Evolutionary conservation across 2,329 filamentous ascomycete species (phyloP), one percentile per base, ranked within the genome.

Genomic region (Sporothrix globosa): DNA sequence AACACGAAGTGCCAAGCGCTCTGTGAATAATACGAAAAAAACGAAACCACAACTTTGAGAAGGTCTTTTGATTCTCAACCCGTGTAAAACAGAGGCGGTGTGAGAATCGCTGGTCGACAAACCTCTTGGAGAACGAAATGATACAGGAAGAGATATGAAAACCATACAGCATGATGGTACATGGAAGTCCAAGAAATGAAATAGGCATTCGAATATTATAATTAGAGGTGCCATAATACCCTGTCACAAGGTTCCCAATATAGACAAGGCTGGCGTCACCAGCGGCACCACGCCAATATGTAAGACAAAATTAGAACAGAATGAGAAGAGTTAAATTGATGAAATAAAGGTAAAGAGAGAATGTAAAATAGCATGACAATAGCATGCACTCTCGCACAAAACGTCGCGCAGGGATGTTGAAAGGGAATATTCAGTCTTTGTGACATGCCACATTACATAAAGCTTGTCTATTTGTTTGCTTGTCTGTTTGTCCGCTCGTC

Each of bases 191-290:
- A 48, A 61, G n/a, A 21, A 63, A 17, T 44, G 41, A 13, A 44
- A 44, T 4, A 44, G 41, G 3, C 27, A 44, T 17, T 44, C 41
- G 41, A 60, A 21, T 21, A 60, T 21, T 3, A 5, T 34, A 41
- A 60, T n/a, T 7, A 46, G 4, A 61, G 13, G 19, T 27, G 13
- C 11, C 14, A 39, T 21, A 27, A 21, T 63, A 46, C 39, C 44
- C 58, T 27, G 58, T 13, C 58, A 46, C 39, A 5, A 17, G 27
- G 58, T 41, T n/a, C 44, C 24, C 24, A 44, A 50, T 65, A 30
- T 50, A 50, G 44, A 50, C 61, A 65, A 48, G 60, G 61, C 61
- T 65, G 61, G 58, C n/a, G 58, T 17, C 39, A 63, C 46, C 39
- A 34, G 44, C 44, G 11, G 17, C 21, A 65, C 24, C 61, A 50